Base-by-base conservation (phyloP, 73 alveolate species). In the Urostyla sp. region DNA sequence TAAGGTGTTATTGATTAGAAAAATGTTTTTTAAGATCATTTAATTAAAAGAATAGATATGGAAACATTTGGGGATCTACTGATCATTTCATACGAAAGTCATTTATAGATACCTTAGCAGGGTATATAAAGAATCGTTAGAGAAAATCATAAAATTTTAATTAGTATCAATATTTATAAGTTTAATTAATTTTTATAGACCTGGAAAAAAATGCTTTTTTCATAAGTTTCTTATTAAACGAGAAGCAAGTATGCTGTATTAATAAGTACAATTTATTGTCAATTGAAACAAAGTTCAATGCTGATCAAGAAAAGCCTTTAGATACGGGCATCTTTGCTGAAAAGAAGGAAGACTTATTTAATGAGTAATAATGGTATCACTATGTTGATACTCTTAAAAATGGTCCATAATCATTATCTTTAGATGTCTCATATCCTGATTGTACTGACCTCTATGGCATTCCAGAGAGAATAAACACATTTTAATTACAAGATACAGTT, bases 321-420 rank as follows among this genome's bases (percentile, higher is more conserved):
- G n/a, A n/a, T n/a, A n/a, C n/a, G n/a, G n/a, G n/a, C n/a, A n/a
- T n/a, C 31, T 69, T 27, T 69, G 83, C 83, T 15, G 83, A 69
- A 28, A 27, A 46, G 44, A 10, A 50, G 26, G 43, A 52, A 28
- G 72, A 56, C 0, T 34, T 73, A 28, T 28, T 23, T 18, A 51
- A 52, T 2, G 85, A 73, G 40, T 57, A 55, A 30, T 18, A 4
- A 11, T 73, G 72, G 72, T 34, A 73, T 35, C 75, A 34, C 18
- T 20, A 52, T 0, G 16, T 23, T 1, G 92, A 84, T n/a, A 50
- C 40, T 13, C 45, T 50, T 0, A 8, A 4, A 35, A 59, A 48
- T 20, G 92, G 92, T 0, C 92, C 92, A 0, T 45, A 69, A 38
- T 57, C 84, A 16, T 23, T 84, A 6, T 49, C 84, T 4, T 35